Evolutionary conservation across 1,284 basidiomycete species (phyloP), one percentile per base, ranked within the genome.

Genomic region (Trichosporon coremiiforme): DNA sequence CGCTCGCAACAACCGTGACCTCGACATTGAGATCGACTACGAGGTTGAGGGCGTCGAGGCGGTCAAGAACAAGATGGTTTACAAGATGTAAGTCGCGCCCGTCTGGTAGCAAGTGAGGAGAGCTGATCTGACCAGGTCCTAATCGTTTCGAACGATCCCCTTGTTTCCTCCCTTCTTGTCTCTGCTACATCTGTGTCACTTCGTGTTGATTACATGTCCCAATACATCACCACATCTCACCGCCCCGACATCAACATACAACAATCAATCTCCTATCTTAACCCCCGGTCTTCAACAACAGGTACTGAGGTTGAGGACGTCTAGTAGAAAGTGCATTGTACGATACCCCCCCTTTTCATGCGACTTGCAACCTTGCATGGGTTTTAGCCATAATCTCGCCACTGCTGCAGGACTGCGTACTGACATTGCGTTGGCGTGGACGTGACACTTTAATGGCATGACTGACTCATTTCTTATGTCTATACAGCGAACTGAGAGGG

Each of bases 21-120:
- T 98, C 64, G 95, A 98, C 82, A 98, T 98, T 80, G 84, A 84
- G 47, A 89, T 98, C 75, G 84, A 87, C 65, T 96, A 94, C 86
- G 85, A 89, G 77, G 81, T 84, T 31, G 76, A 81, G 33, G 85
- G 85, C n/a, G 68, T 68, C n/a, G 79, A 82, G 70, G 68, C 79
- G 15, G 68, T 75, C 35, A 77, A 79, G 74, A 82, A 79, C 62
- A 74, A 74, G 70, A 82, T 85, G 77, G 76, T 79, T 41, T 86
- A 85, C 80, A 85, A 85, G 80, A 86, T 86, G 85, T 86, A 71
- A 81, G 85, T 81, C 8, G 7, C 2, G 35, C 45, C 55, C 7
- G 60, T 22, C 1, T 41, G 25, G 22, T 25, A 22, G 22, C 17
- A 15, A 17, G 64, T 29, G 50, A 70, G 31, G 71, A 72, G 72